Evolutionary conservation across 805 yeast genomes (phyloP).

Genomic region (Ogataea sp.): DNA sequence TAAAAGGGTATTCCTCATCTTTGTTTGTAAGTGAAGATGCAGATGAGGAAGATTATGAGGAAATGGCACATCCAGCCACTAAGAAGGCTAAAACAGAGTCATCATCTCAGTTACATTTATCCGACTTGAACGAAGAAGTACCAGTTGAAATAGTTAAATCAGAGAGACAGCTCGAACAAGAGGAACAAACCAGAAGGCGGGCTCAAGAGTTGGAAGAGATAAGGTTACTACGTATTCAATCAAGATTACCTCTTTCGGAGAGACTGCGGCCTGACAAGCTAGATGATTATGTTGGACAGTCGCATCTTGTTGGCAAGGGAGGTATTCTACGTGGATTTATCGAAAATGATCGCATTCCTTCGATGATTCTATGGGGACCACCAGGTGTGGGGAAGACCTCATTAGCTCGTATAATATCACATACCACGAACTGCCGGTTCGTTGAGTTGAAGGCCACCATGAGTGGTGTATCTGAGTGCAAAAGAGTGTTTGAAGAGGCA

Average conservation of each 20-base stretch:
- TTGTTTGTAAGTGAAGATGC: too few relatives aligned
- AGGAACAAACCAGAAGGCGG: not conserved
- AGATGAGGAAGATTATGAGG: too few relatives aligned
- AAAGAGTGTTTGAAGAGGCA: conserved; percentile 50
- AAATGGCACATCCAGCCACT: too few relatives aligned
- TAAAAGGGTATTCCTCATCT: too few relatives aligned
- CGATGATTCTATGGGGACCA: conserved; percentile 90
- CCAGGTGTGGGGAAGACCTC: conserved; percentile 97
- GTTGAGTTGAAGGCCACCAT: conserved; percentile 83
- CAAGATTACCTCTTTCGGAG: conserved; percentile 58
- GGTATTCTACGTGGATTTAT: conserved; percentile 66
- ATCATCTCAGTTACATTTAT: too few relatives aligned
- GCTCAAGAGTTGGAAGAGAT: conserved; percentile 7
- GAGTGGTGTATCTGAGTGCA: conserved; percentile 57
- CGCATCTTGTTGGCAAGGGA: conserved; percentile 56
- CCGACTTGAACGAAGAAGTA: not conserved
- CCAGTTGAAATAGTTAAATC: not conserved
- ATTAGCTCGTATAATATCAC: conserved; percentile 48
- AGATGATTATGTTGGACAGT: conserved; percentile 77
- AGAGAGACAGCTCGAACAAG: not conserved
- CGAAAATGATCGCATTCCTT: conserved; percentile 60
- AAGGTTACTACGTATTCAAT: conserved; percentile 11
- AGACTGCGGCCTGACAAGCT: conserved; percentile 69
- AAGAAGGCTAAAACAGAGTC: too few relatives aligned
- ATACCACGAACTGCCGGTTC: conserved; percentile 40